Evolutionary conservation across 2,329 filamentous ascomycete genomes (phyloP).

Genomic region (Colletotrichum coccodes): DNA sequence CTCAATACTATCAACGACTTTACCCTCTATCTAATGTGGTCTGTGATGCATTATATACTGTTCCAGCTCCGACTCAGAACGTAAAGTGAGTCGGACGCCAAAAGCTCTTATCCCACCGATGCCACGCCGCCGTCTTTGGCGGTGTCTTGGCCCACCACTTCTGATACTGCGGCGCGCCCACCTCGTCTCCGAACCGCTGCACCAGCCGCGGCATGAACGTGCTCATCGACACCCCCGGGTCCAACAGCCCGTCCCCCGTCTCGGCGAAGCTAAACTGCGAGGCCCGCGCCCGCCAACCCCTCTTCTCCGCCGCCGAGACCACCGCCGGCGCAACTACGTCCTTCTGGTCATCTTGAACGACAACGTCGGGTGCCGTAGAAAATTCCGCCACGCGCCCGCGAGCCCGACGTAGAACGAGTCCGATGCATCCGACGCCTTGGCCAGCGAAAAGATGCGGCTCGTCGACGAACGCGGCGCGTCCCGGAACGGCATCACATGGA

Average conservation of each 20-base stretch:
- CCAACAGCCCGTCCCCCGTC: constrained; percentile 39
- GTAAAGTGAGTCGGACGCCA: constrained; percentile 31
- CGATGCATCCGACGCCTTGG: constrained; percentile 57
- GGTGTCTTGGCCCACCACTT: constrained; percentile 13
- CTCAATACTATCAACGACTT: too few relatives aligned
- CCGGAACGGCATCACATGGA: constrained; percentile 51
- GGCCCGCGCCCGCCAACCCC: constrained; percentile 20
- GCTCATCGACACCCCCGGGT: constrained; percentile 28
- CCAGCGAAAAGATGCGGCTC: constrained; percentile 56
- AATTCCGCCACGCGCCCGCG: constrained; percentile 59
- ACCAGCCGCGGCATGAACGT: constrained; percentile 30
- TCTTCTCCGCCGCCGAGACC: constrained; percentile 21
- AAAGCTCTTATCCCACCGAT: constrained; percentile 28
- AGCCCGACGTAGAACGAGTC: constrained; percentile 61
- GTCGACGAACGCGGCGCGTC: constrained; percentile 29
- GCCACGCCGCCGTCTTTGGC: constrained; percentile 25
- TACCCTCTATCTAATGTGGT: neutral
- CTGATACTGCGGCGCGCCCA: constrained; percentile 17
- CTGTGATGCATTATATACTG: neutral
- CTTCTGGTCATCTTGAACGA: neutral
- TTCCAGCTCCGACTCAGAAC: neutral
- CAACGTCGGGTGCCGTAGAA: neutral
- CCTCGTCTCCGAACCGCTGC: constrained; percentile 26
- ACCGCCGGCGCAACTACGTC: neutral
- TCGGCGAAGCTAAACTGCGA: constrained; percentile 38